Percentiles rank a stretch among this genome's conserved stretches.
These are phyloP conservation scores for Ulmus americana DNA, from an alignment of 331 rosid genomes.

Conservation along the genomic window DNA sequence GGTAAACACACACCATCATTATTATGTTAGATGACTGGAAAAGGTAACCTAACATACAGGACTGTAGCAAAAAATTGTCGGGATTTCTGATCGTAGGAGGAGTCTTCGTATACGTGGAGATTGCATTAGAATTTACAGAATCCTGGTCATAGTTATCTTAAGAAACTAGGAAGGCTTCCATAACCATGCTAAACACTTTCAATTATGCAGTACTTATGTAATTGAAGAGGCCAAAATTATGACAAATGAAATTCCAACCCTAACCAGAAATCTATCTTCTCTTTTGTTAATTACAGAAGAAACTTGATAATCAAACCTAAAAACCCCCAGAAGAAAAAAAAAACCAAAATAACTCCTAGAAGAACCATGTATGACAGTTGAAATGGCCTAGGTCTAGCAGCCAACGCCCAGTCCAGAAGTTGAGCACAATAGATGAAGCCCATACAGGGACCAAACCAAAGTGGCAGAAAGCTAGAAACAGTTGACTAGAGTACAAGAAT, in stretches of 20 bases:
- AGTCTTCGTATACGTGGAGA: neutral
- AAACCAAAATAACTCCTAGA: too few species aligned
- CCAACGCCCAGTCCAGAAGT: too few species aligned
- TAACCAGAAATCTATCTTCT: neutral
- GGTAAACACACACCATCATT: neutral
- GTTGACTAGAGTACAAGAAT: neutral
- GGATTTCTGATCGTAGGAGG: neutral
- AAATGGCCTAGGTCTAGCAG: neutral
- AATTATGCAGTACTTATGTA: neutral
- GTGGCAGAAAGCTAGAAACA: too few species aligned
- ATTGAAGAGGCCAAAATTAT: neutral
- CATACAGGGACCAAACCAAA: too few species aligned
- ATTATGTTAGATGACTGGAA: neutral
- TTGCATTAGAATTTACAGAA: too few species aligned
- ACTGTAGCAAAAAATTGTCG: neutral
- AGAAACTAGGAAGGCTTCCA: neutral
- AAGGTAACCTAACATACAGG: neutral
- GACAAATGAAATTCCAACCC: neutral
- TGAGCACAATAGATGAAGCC: too few species aligned
- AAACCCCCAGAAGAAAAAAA: neutral
- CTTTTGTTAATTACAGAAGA: neutral
- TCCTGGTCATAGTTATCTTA: too few species aligned
- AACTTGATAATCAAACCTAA: neutral
- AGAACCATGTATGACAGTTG: neutral
- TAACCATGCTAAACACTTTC: neutral